A percentile compares a stretch with the other conserved stretches of the same genome.
phyloP scores from a whole-genome alignment of 2,329 filamentous ascomycete genomes.

The Fusarium pininemorale region DNA sequence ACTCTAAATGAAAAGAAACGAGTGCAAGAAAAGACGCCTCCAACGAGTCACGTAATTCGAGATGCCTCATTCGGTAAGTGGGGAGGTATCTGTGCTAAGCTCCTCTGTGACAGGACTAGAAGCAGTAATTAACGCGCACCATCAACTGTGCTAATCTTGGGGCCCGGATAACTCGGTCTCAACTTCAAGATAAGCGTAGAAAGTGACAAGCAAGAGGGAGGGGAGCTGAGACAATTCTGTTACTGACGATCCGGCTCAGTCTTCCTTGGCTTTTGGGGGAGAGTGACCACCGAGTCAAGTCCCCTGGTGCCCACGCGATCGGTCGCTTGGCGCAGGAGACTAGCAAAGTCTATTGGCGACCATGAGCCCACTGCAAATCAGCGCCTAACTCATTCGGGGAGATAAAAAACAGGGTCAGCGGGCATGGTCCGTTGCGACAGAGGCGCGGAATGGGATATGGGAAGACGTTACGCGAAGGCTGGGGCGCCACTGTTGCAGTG shows the following conservation, averaged over 20 bases:
- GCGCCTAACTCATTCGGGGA: not conserved
- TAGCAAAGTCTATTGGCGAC: constrained; percentile 15
- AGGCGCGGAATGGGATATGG: constrained; percentile 5
- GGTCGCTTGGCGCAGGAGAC: not conserved
- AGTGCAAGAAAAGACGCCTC: not conserved
- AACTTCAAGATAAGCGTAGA: not conserved
- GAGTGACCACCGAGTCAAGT: constrained; percentile 19
- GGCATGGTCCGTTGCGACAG: not conserved
- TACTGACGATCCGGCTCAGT: not conserved
- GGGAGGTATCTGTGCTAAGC: not conserved
- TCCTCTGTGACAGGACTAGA: not conserved
- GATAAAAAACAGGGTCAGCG: not conserved
- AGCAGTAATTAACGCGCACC: not conserved
- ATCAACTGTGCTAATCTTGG: not conserved
- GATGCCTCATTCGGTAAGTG: constrained; percentile 10
- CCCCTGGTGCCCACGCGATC: constrained; percentile 19
- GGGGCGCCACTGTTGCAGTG: not conserved
- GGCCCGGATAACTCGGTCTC: not conserved
- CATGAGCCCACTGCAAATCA: not conserved
- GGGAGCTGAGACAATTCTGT: not conserved
- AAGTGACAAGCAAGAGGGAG: not conserved
- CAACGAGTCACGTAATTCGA: not conserved
- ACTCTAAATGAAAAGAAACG: not conserved
- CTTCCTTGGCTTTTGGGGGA: not conserved
- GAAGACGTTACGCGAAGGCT: not conserved